Conservation (phyloP, 352 stramenopile genomes). For the Phytophthora uliginosa region DNA sequence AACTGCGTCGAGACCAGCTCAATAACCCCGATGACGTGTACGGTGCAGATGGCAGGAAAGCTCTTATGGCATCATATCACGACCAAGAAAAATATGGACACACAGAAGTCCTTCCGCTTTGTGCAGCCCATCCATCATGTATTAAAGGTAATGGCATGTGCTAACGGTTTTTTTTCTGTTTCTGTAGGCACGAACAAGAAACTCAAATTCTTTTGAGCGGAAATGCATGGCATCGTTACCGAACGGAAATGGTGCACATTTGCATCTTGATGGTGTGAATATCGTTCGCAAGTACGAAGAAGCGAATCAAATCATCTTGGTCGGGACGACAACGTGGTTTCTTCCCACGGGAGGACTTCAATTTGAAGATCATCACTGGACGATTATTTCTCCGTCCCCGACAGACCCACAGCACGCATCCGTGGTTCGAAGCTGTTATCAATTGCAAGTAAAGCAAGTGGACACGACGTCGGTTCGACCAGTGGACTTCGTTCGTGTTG, state of each 20-base stretch:
- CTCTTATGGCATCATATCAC: constrained; percentile 39
- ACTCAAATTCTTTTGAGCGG: constrained; percentile 28
- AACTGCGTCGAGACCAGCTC: constrained; percentile 32
- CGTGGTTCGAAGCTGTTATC: constrained; percentile 35
- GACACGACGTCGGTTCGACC: constrained; percentile 12
- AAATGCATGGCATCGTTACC: constrained; percentile 35
- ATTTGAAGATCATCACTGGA: constrained; percentile 45
- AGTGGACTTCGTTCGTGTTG: constrained; percentile 20
- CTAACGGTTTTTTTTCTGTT: neutral
- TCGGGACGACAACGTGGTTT: constrained; percentile 34
- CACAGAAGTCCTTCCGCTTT: constrained; percentile 39
- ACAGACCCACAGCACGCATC: constrained; percentile 17
- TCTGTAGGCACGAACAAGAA: constrained; percentile 17
- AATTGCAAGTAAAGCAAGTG: constrained; percentile 28
- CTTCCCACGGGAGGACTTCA: constrained; percentile 35
- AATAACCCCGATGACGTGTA: constrained; percentile 25
- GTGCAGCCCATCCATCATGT: constrained; percentile 2
- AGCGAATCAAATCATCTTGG: constrained; percentile 26
- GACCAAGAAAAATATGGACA: constrained; percentile 36
- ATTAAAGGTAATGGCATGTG: neutral
- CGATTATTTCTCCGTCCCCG: constrained; percentile 28
- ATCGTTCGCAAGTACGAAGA: constrained; percentile 38
- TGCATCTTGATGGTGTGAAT: constrained; percentile 33
- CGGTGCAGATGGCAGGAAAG: constrained; percentile 18
- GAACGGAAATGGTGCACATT: constrained; percentile 9